Base-by-base conservation (phyloP, 495 filamentous ascomycete genomes). In the Melanomma pulvis-pyrius region DNA sequence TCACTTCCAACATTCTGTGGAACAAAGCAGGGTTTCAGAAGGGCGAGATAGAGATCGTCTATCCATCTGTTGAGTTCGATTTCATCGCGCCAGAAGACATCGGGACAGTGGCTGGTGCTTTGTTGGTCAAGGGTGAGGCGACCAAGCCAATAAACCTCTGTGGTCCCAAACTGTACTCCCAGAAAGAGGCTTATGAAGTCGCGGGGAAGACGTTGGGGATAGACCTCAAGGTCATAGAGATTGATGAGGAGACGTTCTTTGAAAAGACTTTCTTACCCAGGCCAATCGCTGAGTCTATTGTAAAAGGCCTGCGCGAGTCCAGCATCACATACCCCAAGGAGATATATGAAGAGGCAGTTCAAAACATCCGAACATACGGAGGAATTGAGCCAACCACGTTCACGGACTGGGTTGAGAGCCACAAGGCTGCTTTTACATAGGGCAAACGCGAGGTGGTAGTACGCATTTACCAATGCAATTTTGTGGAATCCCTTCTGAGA, bases 1-100 rank as follows among this genome's bases (percentile, higher is more conserved):
- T 70, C 47, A 59, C 50, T 15, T 62, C 47, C 5, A 70, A 70
- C 47, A 26, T 67, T 15, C n/a, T 66, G 12, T 22, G 39, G 26
- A 34, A 61, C 21, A 50, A 25, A n/a, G 39, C 26, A 12, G 53
- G 34, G 3, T 67, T 70, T 39, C 15, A 44, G 4, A 52, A 32
- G 22, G 68, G 68, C 1, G 28, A 67, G 25, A 49, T 66, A 1
- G 15, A 36, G 36, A 6, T 51, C 3, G 41, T 51, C 21, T n/a
- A 1, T 21, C 54, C 30, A 25, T 15, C 19, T 29, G 13, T 17
- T 7, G 3, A 15, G 3, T 44, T 44, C 39, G 57, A 60, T n/a
- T 60, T 47, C 24, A 21, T 60, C 44, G 57, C 44, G 39, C 34
- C 57, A 3, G 57, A 60, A 26, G 57, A 60, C 26, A 60, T 60